phyloP scores from a whole-genome alignment of 768 basidiomycete genomes.

The Mycena olivaceomarginata region DNA sequence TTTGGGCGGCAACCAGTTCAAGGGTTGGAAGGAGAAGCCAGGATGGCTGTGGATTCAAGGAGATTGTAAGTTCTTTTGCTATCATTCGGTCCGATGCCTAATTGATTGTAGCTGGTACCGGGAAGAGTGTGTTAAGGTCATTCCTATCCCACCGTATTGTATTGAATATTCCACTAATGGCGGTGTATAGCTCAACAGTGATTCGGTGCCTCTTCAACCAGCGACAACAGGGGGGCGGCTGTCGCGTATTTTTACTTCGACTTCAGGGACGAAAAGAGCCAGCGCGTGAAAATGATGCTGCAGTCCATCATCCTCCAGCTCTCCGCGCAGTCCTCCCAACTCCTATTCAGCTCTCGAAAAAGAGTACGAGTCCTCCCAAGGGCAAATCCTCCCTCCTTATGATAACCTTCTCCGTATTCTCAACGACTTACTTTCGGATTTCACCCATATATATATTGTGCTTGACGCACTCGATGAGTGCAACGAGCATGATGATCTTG shows the following conservation, averaged over 20 bases:
- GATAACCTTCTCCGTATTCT: neutral
- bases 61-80: neutral
- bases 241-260: conserved; percentile 2
- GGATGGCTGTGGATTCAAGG: conserved; percentile 8
- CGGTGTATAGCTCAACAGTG: neutral
- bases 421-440: neutral
- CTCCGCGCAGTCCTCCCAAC: neutral
- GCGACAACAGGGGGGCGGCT: neutral
- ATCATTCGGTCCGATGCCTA: neutral
- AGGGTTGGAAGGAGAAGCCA: neutral
- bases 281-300: neutral
- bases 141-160: too few species aligned
- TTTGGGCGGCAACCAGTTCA: neutral
- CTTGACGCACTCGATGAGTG: too few species aligned
- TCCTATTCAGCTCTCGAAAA: neutral
- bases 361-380: neutral
- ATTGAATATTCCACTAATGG: neutral
- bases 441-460: neutral
- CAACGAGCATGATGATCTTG: too few species aligned
- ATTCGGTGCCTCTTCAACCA: neutral
- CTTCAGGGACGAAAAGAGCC: neutral
- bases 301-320: conserved; percentile 1
- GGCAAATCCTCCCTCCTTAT: neutral
- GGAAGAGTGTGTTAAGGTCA: conserved; percentile 13
- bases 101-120: neutral